Base-by-base conservation (phyloP, 2,329 filamentous ascomycete genomes). In the Acephala macrosclerotiorum region DNA sequence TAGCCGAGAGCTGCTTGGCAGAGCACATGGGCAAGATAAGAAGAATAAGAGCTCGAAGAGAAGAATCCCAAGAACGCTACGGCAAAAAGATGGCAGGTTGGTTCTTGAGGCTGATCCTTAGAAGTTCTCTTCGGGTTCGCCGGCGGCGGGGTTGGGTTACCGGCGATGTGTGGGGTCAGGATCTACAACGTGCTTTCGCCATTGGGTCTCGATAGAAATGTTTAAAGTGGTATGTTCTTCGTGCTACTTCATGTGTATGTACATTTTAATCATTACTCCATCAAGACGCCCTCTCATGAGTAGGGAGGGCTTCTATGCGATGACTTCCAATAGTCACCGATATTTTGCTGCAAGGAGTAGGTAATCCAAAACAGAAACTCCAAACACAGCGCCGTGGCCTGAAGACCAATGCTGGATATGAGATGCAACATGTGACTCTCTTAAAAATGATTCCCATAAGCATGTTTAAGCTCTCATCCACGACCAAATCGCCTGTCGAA, bases 401-500 rank as follows among this genome's bases (percentile, higher is more conserved):
- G 8, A 38, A 25, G 14, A 36, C 29, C 55, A 7, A 29, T 40
- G 35, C 35, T 6, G 12, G 35, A 7, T 57, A 57, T 55, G 20
- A 51, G 9, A n/a, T 55, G 25, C 12, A 36, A 22, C 33, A 57
- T 20, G 35, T 14, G 11, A 16, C n/a, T 42, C 40, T 16, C 18
- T 12, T n/a, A 20, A 7, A 49, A 22, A 22, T 11, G 5, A 6
- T 9, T 49, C 45, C 11, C 20, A 49, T 25, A 25, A 25, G 12
- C 12, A 22, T 56, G 58, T 7, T 55, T n/a, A 20, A 25, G 49
- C 12, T n/a, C 49, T 75, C 70, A 77, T 58, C 73, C 79, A 64
- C 79, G 76, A 18, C 88, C 88, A 76, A 94, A 94, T 61, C 91
- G 82, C 58, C 92, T 84, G 73, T 94, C 91, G 79, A 94, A 94